These are phyloP conservation scores for Zygotorulaspora florentina DNA, from an alignment of 805 yeast genomes.

Conservation along the genomic window DNA sequence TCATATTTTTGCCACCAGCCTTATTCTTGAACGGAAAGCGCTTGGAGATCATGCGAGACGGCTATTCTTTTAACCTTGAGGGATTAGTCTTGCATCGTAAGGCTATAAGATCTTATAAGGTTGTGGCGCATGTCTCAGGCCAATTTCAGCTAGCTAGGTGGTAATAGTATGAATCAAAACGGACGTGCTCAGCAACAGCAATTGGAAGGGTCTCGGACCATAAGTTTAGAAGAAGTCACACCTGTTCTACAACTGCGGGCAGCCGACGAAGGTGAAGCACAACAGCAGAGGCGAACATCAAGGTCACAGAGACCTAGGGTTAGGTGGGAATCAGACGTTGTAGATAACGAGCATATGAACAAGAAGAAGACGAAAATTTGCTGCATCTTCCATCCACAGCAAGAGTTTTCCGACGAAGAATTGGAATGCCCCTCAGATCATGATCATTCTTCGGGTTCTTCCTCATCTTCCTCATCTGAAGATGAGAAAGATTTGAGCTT, in stretches of 20 bases:
- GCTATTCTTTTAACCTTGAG: neutral
- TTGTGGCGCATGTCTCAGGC: neutral
- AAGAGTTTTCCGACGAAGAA: slow-evolving; percentile 50
- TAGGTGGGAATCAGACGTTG: slow-evolving; percentile 77
- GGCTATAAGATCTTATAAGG: neutral
- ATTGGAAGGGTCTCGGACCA: slow-evolving; percentile 21
- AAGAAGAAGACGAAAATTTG: slow-evolving; percentile 90
- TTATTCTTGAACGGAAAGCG: neutral
- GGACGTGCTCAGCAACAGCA: slow-evolving; percentile 7
- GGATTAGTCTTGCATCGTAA: neutral
- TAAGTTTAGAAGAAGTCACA: slow-evolving; percentile 18
- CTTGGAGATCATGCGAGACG: neutral
- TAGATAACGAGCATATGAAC: slow-evolving; percentile 86
- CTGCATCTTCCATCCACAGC: slow-evolving; percentile 79
- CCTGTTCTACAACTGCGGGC: slow-evolving; percentile 31
- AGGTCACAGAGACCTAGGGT: slow-evolving; percentile 48
- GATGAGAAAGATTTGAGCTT: slow-evolving; percentile 33
- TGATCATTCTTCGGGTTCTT: slow-evolving; percentile 16
- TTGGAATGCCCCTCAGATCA: slow-evolving; percentile 23
- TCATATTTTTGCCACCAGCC: slow-evolving; percentile 4
- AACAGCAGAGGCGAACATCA: slow-evolving; percentile 3
- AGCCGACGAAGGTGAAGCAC: slow-evolving; percentile 6
- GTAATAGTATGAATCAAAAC: neutral
- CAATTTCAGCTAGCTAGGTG: neutral
- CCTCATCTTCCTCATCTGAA: slow-evolving; percentile 37